phyloP scores from a whole-genome alignment of 805 yeast species.

The Saturnispora sekii region DNA sequence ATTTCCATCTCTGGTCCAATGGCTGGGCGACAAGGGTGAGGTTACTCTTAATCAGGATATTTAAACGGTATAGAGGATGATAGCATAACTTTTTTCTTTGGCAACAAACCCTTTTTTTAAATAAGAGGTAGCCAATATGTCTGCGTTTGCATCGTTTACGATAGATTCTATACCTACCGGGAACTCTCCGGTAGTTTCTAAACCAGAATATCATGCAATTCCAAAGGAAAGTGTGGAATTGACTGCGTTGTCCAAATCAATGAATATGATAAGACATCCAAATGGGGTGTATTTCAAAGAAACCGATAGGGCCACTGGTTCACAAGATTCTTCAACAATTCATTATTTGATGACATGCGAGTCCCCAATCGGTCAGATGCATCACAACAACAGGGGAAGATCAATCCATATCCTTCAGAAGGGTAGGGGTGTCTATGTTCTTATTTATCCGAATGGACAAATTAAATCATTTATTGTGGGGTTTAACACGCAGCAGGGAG shows the following conservation, averaged over 20 bases:
- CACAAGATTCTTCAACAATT: conserved; percentile 31
- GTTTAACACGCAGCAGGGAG: conserved; percentile 36
- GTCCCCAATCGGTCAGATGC: conserved; percentile 42
- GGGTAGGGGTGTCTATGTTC: conserved; percentile 47
- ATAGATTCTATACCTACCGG: conserved; percentile 16
- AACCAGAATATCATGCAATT: conserved; percentile 19
- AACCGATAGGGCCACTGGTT: conserved; percentile 33
- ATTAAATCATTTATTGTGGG: conserved; percentile 46
- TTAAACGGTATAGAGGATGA: not conserved
- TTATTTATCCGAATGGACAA: conserved; percentile 41
- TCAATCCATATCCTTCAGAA: conserved; percentile 46
- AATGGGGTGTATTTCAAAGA: conserved; percentile 53
- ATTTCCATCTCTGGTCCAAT: conserved; percentile 39
- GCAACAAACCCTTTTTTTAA: too few species aligned
- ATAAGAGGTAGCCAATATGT: too few species aligned
- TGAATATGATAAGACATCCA: conserved; percentile 34
- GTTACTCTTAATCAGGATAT: not conserved
- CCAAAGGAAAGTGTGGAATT: conserved; percentile 16
- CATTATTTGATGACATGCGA: conserved; percentile 44
- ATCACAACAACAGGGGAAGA: conserved; percentile 37
- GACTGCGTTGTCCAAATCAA: conserved; percentile 27
- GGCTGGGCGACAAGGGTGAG: conserved; percentile 45
- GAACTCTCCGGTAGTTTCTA: conserved; percentile 12
- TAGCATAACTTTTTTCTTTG: not conserved
- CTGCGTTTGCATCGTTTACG: conserved; percentile 9